Evolutionary conservation across 2,329 filamentous ascomycete genomes (phyloP), one percentile per base, ranked within the genome.

Genomic region (Trichophyton equinum): DNA sequence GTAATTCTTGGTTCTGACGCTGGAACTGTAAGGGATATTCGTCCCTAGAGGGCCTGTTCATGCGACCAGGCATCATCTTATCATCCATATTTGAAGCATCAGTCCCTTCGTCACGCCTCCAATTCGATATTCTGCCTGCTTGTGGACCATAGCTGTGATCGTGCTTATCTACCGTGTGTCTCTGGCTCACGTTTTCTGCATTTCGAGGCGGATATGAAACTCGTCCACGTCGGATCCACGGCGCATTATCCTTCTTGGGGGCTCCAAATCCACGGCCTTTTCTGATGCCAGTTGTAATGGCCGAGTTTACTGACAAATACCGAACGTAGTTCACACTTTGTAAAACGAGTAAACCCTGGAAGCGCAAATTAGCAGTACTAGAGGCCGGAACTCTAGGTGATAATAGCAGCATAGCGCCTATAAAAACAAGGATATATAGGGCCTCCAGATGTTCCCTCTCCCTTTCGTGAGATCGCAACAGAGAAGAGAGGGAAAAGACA

Each of bases 281-380:
- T 68, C 84, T 82, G 60, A 89, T 77, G 13, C 87, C 87, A 53
- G 81, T 78, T 65, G 84, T 82, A 68, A 91, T 90, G 49, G 86
- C 86, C 8, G 86, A 87, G 62, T 78, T 81, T 46, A 89, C 78
- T 47, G 84, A 85, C 22, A 81, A 80, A 68, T 75, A 68, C 62
- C 79, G 78, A 38, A 68, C 13, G 33, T 20, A 22, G 27, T 42
- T 57, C 18, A 25, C 22, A 11, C 33, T 33, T 20, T 22, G 30
- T 15, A n/a, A 42, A 18, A n/a, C 22, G 4, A 42, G 18, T 13
- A 42, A 18, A 13, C 18, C 36, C 18, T 25, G 33, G 11, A 57
- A n/a, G 22, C 2, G 55, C 13, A 44, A n/a, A 42, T 36, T 22
- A 22, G 15, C 22, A 18, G 27, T 20, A 9, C 49, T 27, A 6